Conservation (phyloP, 169 alveolate species). For the Neospora caninum region DNA sequence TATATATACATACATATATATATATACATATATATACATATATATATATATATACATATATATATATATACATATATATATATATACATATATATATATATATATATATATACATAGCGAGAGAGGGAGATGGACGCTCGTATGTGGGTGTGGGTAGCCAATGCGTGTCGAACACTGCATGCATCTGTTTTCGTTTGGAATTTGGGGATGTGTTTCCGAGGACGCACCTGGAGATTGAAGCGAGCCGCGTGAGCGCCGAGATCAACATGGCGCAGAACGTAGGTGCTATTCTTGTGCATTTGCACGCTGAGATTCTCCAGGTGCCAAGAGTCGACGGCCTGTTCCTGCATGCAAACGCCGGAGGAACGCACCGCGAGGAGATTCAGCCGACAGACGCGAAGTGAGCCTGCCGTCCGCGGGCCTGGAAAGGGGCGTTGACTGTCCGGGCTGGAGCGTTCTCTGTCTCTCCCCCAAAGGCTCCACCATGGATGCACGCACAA, state of each 20-base stretch:
- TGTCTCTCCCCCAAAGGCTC: too few species aligned
- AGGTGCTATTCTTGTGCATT: conserved; percentile 66
- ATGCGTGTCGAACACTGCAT: too few species aligned
- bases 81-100: not conserved
- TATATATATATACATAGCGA: not conserved
- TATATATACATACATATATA: too few species aligned
- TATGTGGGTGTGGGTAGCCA: not conserved
- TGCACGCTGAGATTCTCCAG: conserved; percentile 73
- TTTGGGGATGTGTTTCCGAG: not conserved
- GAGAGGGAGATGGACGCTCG: too few species aligned
- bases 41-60: too few species aligned
- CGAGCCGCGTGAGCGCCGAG: conserved; percentile 73
- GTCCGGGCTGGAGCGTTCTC: too few species aligned
- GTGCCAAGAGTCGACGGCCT: conserved; percentile 70
- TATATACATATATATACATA: too few species aligned
- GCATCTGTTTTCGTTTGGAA: too few species aligned
- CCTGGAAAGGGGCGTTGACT: too few species aligned
- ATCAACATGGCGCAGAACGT: conserved; percentile 66
- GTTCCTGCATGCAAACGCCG: conserved; percentile 59
- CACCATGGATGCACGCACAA: too few species aligned
- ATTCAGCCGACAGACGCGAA: not conserved
- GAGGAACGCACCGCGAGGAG: not conserved
- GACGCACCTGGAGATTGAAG: conserved; percentile 72
- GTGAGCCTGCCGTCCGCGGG: not conserved
- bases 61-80: too few species aligned